Evolutionary conservation across 2,329 filamentous ascomycete genomes (phyloP), one percentile per base, ranked within the genome.

Genomic region (Trichophyton equinum): DNA sequence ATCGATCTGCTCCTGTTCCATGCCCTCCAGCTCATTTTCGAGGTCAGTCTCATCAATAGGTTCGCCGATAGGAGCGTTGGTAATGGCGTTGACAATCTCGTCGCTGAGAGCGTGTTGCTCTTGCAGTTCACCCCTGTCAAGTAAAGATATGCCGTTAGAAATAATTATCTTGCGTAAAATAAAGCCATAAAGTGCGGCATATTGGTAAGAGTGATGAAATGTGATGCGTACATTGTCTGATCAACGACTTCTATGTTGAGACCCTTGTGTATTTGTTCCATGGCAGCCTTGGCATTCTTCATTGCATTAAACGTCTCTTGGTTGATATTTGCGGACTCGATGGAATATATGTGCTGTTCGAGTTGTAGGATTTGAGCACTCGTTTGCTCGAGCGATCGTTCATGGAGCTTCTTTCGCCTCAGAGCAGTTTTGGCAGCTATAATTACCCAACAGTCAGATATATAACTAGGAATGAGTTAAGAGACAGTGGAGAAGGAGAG

Each of bases 261-360:
- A 65, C 88, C 88, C 68, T 85, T 87, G 73, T 97, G 91, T 68
- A 99, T 99, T 65, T 86, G 80, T 78, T 91, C 87, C 91, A 99
- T 97, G 40, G 92, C 94, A 63, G 85, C 79, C 66, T 89, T 85
- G 9, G 94, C 92, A 72, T 86, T 86, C 82, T 95, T 87, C 91
- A 99, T 96, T 6, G 91, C 92, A 67, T 87, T 83, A 65, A 97
- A 80, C 11, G 94, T 99, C 80, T 96, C 91, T 77, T 92, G 86
- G 81, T 99, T 99, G 79, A 99, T 96, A 74, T 97, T 99, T 64
- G 94, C 94, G 56, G 91, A 90, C 76, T 99, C 94, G 78, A 99
- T 97, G 63, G 89, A 87, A 74, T 94, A 94, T 71, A 97, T 95
- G 74, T 99, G 91, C 71, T 91, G 88, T 75, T 99, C 94, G 51